Conservation (phyloP, 768 basidiomycete genomes). For the Piloderma croceum region DNA sequence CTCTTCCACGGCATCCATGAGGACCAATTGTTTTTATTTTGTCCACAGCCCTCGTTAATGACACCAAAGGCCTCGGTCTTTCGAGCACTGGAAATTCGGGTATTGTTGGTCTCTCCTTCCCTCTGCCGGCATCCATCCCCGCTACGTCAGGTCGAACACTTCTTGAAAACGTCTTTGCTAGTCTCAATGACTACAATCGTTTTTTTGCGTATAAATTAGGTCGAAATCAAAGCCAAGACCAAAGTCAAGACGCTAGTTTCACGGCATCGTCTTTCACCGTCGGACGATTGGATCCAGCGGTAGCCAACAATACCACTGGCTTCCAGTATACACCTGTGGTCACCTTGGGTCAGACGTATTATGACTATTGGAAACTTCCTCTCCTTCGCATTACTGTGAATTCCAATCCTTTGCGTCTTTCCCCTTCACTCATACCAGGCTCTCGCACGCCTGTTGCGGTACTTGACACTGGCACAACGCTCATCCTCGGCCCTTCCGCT, state of each 20-base stretch:
- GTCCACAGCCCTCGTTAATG: conserved; percentile 44
- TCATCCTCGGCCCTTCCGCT: conserved; percentile 45
- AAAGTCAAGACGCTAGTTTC: conserved; percentile 13
- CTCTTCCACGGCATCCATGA: background rate
- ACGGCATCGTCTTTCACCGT: conserved; percentile 45
- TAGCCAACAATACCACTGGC: conserved; percentile 25
- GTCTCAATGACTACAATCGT: conserved; percentile 32
- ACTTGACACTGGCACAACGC: conserved; percentile 58
- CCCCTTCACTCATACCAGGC: conserved; percentile 39
- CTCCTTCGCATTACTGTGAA: conserved; percentile 42
- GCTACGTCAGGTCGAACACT: conserved; percentile 38
- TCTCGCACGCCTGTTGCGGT: conserved; percentile 45
- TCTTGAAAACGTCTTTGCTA: conserved; percentile 42
- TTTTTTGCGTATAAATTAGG: conserved; percentile 51
- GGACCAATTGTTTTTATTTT: conserved; percentile 3
- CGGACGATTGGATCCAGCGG: conserved; percentile 39
- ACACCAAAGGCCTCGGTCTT: conserved; percentile 39
- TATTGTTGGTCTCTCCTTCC: conserved; percentile 50
- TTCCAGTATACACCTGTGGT: conserved; percentile 38
- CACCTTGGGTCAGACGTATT: conserved; percentile 26
- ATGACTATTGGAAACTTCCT: conserved; percentile 58
- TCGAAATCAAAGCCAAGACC: conserved; percentile 20
- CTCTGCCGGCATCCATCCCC: conserved; percentile 41
- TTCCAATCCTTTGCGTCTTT: conserved; percentile 33
- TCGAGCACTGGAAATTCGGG: conserved; percentile 46